Base-by-base conservation (phyloP, 2,329 filamentous ascomycete genomes). In the Penicillium glabrum region DNA sequence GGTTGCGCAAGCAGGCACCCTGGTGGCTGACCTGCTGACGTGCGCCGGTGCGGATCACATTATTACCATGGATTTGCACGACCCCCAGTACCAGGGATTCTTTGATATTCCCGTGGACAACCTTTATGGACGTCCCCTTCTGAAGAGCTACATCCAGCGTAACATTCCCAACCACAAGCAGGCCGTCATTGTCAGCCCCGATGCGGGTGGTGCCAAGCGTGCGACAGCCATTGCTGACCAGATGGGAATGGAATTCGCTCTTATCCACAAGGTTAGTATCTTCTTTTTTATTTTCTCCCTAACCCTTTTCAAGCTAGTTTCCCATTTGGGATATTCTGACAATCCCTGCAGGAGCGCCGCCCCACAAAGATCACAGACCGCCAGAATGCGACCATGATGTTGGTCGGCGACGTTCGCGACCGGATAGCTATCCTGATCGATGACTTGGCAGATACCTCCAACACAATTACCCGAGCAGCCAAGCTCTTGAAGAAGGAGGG, bases 41-140 rank as follows among this genome's bases (percentile, higher is more conserved):
- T 97, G 93, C 77, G 93, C 95, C 61, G 95, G 95, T 63, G 92
- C 95, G 46, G 93, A 99, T 74, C 95, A 98, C 76, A 88, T 95
- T 72, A 97, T 98, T 73, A 97, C 93, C 31, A 96, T 99, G 90
- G 95, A 99, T 72, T 83, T 99, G 51, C 91, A 95, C 73, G 93
- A 97, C 74, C 90, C 91, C 43, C 92, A 99, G 76, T 98, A 98
- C 71, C 95, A 99, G 77, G 95, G 95, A 53, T 99, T 97, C 82
- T 98, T 99, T 72, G 93, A 99, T 71, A 96, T 98, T 57, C 95
- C 95, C 2, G 95, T 99, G 55, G 95, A 99, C 79, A 99, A 99
- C 74, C 83, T 99, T 19, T 98, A 98, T 77, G 93, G 78, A 14
- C 72, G 78, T 51, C 78, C 79, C 35, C 67, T 80, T 33, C 65